Conservation (phyloP, 2,329 filamentous ascomycete genomes). For the Coleophoma cylindrospora region DNA sequence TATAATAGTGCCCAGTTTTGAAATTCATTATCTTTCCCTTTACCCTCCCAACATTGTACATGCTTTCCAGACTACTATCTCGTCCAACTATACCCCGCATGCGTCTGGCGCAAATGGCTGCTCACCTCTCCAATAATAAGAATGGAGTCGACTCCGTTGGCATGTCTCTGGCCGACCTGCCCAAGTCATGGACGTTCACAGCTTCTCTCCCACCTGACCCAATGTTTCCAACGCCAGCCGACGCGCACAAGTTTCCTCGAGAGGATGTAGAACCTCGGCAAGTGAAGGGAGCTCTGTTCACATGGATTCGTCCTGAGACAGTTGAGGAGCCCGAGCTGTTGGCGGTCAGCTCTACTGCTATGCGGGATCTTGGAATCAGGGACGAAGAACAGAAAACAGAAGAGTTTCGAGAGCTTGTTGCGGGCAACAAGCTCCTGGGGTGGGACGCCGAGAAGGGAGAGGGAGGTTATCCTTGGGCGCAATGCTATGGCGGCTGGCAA, state of each 20-base stretch:
- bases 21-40: background rate
- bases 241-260: conserved; percentile 77
- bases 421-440: conserved; percentile 78
- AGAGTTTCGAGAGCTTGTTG: conserved; percentile 72
- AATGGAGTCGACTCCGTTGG: conserved; percentile 13
- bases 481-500: conserved; percentile 87
- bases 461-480: conserved; percentile 92
- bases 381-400: conserved; percentile 62
- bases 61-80: conserved; percentile 21
- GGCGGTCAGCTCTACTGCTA: conserved; percentile 70
- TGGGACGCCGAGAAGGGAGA: conserved; percentile 62
- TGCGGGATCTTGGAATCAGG: conserved; percentile 75
- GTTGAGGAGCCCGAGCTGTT: conserved; percentile 73
- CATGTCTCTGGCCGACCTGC: conserved; percentile 44
- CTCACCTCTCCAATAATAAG: conserved; percentile 29
- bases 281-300: conserved; percentile 82
- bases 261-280: conserved; percentile 72
- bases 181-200: conserved; percentile 62
- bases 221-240: conserved; percentile 71
- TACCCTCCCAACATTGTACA: conserved; percentile 9
- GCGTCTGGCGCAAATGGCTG: conserved; percentile 39
- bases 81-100: conserved; percentile 23
- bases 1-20: background rate
- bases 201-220: conserved; percentile 70
- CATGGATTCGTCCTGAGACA: conserved; percentile 79